phyloP scores from a whole-genome alignment of 352 stramenopile genomes.

The Phytopythium helicoides region DNA sequence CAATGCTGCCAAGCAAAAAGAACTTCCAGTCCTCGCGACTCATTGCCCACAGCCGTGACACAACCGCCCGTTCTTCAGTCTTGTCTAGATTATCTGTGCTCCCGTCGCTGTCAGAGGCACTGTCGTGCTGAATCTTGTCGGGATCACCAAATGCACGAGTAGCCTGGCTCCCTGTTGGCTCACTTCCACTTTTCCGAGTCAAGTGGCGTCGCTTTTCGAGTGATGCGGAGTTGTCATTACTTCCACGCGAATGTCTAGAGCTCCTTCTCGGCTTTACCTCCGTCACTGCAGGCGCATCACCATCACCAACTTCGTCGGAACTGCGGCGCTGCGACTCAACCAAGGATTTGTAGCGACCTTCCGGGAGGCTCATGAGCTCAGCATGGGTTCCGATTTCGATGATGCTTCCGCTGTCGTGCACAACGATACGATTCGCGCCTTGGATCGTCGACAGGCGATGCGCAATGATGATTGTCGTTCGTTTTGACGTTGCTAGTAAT shows the following conservation, averaged over 20 bases:
- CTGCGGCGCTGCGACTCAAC: conserved; percentile 36
- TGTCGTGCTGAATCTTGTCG: conserved; percentile 8
- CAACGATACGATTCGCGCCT: conserved; percentile 93
- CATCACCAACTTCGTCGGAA: conserved; percentile 6
- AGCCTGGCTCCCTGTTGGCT: no score
- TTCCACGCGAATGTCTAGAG: no score
- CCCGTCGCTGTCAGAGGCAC: no score
- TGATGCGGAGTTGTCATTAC: neutral
- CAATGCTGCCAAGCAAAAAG: no score
- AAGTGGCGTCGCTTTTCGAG: no score
- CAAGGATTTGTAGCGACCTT: conserved; percentile 44
- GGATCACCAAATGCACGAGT: neutral
- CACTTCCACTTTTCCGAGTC: no score
- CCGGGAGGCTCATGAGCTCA: conserved; percentile 69
- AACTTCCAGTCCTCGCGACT: no score
- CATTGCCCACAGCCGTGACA: no score
- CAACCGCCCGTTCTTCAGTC: no score
- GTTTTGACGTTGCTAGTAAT: conserved; percentile 44
- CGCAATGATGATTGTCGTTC: conserved; percentile 93
- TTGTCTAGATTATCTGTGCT: no score
- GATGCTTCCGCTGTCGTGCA: conserved; percentile 90
- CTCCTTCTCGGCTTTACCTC: neutral
- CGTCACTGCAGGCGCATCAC: neutral
- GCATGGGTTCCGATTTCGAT: conserved; percentile 92
- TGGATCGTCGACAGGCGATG: conserved; percentile 94